Percentiles rank a stretch among this genome's conserved stretches.
phyloP scores from a whole-genome alignment of 768 basidiomycete species.

The Kwoniella botswanensis region DNA sequence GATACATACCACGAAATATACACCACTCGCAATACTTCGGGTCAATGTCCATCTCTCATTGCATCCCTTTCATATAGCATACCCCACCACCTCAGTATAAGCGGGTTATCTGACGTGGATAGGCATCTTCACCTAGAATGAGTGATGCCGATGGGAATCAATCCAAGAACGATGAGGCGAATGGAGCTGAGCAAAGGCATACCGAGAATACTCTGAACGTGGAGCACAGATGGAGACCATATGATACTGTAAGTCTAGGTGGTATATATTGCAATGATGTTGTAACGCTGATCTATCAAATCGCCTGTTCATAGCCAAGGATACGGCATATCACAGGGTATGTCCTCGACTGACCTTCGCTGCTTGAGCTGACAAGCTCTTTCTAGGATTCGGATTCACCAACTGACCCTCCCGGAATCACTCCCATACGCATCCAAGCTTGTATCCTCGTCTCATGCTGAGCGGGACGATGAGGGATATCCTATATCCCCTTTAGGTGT shows the following conservation, averaged over 20 bases:
- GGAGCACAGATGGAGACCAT: conserved; percentile 13
- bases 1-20: not conserved
- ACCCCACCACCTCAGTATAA: too few relatives aligned
- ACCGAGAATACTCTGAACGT: not conserved
- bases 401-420: conserved; percentile 47
- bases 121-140: too few relatives aligned
- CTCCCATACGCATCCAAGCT: conserved; percentile 34
- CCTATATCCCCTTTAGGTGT: conserved; percentile 22
- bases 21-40: too few relatives aligned
- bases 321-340: conserved; percentile 53
- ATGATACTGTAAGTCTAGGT: conserved; percentile 17
- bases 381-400: conserved; percentile 47
- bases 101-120: too few relatives aligned
- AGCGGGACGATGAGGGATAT: conserved; percentile 8
- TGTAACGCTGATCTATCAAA: not conserved
- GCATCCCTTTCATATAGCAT: too few relatives aligned
- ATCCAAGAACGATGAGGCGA: not conserved
- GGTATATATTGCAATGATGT: too few relatives aligned
- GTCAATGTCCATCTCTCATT: not conserved
- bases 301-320: conserved; percentile 28
- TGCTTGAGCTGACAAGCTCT: not conserved
- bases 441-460: conserved; percentile 1
- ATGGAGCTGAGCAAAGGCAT: not conserved
- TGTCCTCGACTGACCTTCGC: not conserved
- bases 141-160: not conserved